Percentiles rank a stretch among this genome's conserved stretches.
phyloP scores from a whole-genome alignment of 352 stramenopile genomes.

The Blastocystis sp. region DNA sequence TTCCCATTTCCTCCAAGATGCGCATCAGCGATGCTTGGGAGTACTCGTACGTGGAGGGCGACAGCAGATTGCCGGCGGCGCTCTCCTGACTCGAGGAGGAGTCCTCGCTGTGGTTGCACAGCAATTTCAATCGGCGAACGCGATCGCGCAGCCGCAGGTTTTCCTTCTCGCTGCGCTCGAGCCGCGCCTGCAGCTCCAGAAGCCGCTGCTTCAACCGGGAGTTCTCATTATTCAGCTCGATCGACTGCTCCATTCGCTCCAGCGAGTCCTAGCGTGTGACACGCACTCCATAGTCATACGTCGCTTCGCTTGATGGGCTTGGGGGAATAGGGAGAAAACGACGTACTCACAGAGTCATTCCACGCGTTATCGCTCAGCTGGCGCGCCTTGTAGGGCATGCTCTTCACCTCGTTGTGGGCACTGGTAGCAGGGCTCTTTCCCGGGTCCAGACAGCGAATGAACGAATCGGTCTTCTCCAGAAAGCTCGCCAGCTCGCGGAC shows the following conservation, averaged over 20 bases:
- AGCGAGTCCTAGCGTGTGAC: constrained; percentile 22
- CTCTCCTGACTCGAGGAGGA: background rate
- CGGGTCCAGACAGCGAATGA: constrained; percentile 47
- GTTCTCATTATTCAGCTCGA: constrained; percentile 48
- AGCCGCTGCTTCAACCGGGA: constrained; percentile 3
- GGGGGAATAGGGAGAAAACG: background rate
- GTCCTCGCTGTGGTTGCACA: background rate
- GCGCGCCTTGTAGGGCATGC: constrained; percentile 33
- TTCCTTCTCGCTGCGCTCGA: constrained; percentile 32
- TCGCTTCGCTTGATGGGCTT: background rate
- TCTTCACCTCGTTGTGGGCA: constrained; percentile 3
- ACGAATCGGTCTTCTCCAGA: constrained; percentile 56
- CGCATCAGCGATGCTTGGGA: constrained; percentile 4
- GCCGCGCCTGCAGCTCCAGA: constrained; percentile 22
- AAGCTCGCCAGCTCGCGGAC: constrained; percentile 60
- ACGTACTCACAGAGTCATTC: background rate
- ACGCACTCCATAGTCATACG: background rate
- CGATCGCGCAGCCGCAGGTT: constrained; percentile 4
- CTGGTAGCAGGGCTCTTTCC: background rate
- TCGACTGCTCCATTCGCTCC: constrained; percentile 30
- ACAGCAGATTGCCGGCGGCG: background rate
- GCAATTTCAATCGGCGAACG: constrained; percentile 10
- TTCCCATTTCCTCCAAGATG: constrained; percentile 9
- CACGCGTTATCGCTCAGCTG: background rate
- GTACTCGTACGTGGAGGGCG: constrained; percentile 28